Evolutionary conservation across 208 protist species (phyloP).

Genomic region (Acanthamoeba triangularis): DNA sequence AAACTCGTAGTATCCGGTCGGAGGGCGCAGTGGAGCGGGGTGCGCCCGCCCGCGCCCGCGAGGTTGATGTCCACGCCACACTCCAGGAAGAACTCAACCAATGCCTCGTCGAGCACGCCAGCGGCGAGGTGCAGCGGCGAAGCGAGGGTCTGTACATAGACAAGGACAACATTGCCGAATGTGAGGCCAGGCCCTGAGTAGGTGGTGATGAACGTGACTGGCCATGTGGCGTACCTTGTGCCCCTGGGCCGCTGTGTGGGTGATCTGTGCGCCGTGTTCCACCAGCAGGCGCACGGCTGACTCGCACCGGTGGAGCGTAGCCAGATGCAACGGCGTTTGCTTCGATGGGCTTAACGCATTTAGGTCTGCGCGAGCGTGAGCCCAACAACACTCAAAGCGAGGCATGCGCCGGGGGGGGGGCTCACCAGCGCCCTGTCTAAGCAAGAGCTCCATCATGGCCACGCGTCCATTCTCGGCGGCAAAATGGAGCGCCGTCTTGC

Average conservation of each 20-base stretch:
- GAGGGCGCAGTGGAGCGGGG: background rate
- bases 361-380: background rate
- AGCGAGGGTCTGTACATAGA: background rate
- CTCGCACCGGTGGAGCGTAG: background rate
- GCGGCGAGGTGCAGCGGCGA: slow-evolving; percentile 8
- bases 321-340: background rate
- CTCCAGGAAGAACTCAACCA: background rate
- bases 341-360: background rate
- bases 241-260: background rate
- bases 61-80: background rate
- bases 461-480: background rate
- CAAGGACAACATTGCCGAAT: too few species aligned
- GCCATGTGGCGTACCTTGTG: background rate
- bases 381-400: too few species aligned
- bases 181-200: too few species aligned
- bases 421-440: background rate
- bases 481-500: slow-evolving; percentile 32
- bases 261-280: background rate
- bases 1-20: background rate
- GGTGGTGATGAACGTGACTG: too few species aligned
- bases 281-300: background rate
- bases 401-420: too few species aligned
- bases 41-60: background rate
- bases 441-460: background rate
- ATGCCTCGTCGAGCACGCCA: too few species aligned